phyloP scores from a whole-genome alignment of 2,329 filamentous ascomycete genomes.

The Aspergillus candidus region DNA sequence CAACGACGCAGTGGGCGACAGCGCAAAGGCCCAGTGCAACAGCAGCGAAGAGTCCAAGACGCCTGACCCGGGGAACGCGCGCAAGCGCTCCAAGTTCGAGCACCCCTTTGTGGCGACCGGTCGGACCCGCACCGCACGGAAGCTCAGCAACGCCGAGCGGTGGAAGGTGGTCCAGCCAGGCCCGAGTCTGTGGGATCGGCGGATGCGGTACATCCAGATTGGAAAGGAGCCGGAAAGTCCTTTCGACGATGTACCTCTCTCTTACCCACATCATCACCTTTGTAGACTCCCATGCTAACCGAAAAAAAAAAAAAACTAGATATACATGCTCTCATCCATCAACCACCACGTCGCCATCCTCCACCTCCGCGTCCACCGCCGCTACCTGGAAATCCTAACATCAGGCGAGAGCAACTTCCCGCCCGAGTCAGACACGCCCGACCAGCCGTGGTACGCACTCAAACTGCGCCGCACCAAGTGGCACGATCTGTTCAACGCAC shows the following conservation, averaged over 20 bases:
- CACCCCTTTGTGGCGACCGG: conserved; percentile 28
- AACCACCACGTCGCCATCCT: conserved; percentile 58
- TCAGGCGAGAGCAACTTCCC: conserved; percentile 34
- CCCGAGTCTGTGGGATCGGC: conserved; percentile 51
- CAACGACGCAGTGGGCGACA: conserved; percentile 28
- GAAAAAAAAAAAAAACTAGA: conserved; percentile 42
- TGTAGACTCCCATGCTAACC: conserved; percentile 2
- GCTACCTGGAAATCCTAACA: conserved; percentile 52
- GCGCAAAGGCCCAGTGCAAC: conserved; percentile 16
- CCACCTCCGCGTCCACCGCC: conserved; percentile 51
- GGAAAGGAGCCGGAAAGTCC: conserved; percentile 44
- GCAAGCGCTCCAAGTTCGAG: conserved; percentile 36
- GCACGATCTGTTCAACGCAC: conserved; percentile 52
- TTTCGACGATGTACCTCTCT: conserved; percentile 48
- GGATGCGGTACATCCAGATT: conserved; percentile 51
- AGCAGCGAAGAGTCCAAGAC: conserved; percentile 22
- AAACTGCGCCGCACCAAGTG: conserved; percentile 51
- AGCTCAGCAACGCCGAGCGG: conserved; percentile 42
- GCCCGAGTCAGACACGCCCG: conserved; percentile 14
- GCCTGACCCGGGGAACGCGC: conserved; percentile 24
- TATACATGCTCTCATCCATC: conserved; percentile 57
- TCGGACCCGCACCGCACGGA: conserved; percentile 32
- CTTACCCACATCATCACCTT: neutral
- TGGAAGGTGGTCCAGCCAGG: conserved; percentile 51
- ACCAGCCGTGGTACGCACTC: conserved; percentile 47